These are phyloP conservation scores for Suillus cothurnatus DNA, from an alignment of 768 basidiomycete genomes.

Conservation along the genomic window DNA sequence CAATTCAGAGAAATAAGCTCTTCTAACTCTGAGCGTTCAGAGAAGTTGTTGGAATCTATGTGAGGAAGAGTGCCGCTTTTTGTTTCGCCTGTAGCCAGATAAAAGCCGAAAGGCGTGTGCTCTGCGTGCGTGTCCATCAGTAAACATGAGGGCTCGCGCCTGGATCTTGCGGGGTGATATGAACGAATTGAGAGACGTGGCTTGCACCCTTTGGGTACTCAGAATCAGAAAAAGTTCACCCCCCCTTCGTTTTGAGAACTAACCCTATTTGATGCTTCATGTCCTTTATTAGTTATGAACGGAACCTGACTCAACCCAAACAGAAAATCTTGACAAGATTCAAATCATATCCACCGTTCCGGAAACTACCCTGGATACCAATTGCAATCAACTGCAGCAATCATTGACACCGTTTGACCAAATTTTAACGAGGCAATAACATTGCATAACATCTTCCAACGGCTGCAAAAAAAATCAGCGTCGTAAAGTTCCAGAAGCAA, in stretches of 20 bases:
- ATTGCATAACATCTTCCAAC: slow-evolving; percentile 3
- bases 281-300: slow-evolving; percentile 24
- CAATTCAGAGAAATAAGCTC: neutral
- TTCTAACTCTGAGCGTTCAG: neutral
- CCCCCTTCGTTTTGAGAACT: slow-evolving; percentile 33
- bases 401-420: neutral
- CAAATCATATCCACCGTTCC: slow-evolving; percentile 22
- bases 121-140: slow-evolving; percentile 25
- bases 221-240: slow-evolving; percentile 17
- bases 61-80: neutral
- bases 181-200: slow-evolving; percentile 11
- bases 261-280: slow-evolving; percentile 31
- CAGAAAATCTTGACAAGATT: slow-evolving; percentile 24
- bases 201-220: slow-evolving; percentile 6
- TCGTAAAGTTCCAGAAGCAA: neutral
- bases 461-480: neutral
- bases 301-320: slow-evolving; percentile 32
- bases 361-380: slow-evolving; percentile 23
- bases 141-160: slow-evolving; percentile 30
- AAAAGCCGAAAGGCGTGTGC: slow-evolving; percentile 31
- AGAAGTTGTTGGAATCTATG: neutral
- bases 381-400: slow-evolving; percentile 14
- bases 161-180: slow-evolving; percentile 22
- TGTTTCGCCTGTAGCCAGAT: slow-evolving; percentile 20
- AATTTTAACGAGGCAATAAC: slow-evolving; percentile 2